A percentile compares a stretch with the other conserved stretches of the same genome.
phyloP scores from a whole-genome alignment of 148 eudicot species.

The Pouteria glomerata region DNA sequence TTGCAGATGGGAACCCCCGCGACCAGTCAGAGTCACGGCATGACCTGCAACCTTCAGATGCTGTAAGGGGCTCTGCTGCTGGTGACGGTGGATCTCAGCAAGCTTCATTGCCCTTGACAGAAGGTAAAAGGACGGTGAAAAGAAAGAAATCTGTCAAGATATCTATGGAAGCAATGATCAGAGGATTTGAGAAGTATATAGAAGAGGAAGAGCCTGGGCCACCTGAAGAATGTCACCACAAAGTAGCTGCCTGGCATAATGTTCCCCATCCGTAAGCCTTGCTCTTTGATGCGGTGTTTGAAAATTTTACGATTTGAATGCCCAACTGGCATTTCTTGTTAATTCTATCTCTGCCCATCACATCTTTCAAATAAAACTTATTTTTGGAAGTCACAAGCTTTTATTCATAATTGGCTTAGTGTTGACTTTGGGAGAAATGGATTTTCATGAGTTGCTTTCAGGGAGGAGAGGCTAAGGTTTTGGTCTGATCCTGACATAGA shows the following conservation, averaged over 20 bases:
- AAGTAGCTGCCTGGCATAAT: slow-evolving; percentile 99
- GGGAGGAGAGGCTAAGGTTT: slow-evolving; percentile 97
- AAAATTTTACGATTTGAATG: slow-evolving; percentile 2
- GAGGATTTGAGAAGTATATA: slow-evolving; percentile 60
- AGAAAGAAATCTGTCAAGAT: slow-evolving; percentile 60
- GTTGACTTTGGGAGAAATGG: slow-evolving; percentile 10
- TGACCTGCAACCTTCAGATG: slow-evolving; percentile 48
- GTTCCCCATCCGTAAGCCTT: slow-evolving; percentile 93
- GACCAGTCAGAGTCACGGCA: slow-evolving; percentile 36
- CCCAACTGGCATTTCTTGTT: not conserved
- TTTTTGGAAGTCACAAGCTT: not conserved
- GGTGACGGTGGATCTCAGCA: slow-evolving; percentile 81
- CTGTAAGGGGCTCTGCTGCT: slow-evolving; percentile 54
- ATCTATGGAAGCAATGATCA: slow-evolving; percentile 93
- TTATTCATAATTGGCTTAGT: not conserved
- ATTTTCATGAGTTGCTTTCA: slow-evolving; percentile 31
- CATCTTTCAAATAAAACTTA: not conserved
- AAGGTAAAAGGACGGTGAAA: slow-evolving; percentile 37
- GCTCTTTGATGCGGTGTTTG: not conserved
- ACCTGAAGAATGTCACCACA: slow-evolving; percentile 45
- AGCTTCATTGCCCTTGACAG: slow-evolving; percentile 29
- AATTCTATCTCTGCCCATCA: not conserved
- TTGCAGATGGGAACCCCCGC: slow-evolving; percentile 65
- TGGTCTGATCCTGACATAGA: slow-evolving; percentile 99
- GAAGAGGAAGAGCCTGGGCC: slow-evolving; percentile 51